phyloP scores from a whole-genome alignment of 2,329 filamentous ascomycete species.

The Colletotrichum orbiculare region DNA sequence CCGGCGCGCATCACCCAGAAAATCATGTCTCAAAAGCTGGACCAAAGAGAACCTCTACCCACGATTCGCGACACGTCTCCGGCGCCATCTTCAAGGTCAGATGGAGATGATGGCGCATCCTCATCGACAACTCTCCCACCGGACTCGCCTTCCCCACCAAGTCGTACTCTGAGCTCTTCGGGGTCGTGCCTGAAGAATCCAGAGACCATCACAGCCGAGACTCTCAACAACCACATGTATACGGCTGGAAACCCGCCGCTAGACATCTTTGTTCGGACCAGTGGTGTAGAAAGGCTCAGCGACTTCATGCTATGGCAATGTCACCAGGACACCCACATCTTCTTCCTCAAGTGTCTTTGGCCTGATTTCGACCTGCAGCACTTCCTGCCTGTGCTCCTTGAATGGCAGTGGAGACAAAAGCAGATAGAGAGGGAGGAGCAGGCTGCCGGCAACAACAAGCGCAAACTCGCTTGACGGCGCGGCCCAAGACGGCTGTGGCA shows the following conservation, averaged over 20 bases:
- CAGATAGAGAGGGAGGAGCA: conserved; percentile 64
- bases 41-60: conserved; percentile 56
- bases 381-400: conserved; percentile 90
- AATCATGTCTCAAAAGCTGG: conserved; percentile 76
- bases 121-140: conserved; percentile 70
- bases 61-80: conserved; percentile 62
- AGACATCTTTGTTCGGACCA: conserved; percentile 91
- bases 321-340: conserved; percentile 90
- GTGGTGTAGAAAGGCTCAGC: conserved; percentile 89
- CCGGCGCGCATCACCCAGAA: conserved; percentile 88
- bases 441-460: conserved; percentile 36
- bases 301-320: conserved; percentile 99
- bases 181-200: conserved; percentile 65
- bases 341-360: conserved; percentile 93
- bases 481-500: not conserved
- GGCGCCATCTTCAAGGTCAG: conserved; percentile 57
- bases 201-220: conserved; percentile 86
- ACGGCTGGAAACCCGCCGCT: conserved; percentile 87
- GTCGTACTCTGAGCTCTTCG: conserved; percentile 1
- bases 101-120: conserved; percentile 62
- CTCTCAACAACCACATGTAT: conserved; percentile 87
- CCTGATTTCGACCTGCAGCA: conserved; percentile 95
- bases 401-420: conserved; percentile 82
- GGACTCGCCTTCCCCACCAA: conserved; percentile 54
- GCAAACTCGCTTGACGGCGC: conserved; percentile 25